Base-by-base conservation (phyloP, 306 rosid species). In the Chamaecrista fasciculata region DNA sequence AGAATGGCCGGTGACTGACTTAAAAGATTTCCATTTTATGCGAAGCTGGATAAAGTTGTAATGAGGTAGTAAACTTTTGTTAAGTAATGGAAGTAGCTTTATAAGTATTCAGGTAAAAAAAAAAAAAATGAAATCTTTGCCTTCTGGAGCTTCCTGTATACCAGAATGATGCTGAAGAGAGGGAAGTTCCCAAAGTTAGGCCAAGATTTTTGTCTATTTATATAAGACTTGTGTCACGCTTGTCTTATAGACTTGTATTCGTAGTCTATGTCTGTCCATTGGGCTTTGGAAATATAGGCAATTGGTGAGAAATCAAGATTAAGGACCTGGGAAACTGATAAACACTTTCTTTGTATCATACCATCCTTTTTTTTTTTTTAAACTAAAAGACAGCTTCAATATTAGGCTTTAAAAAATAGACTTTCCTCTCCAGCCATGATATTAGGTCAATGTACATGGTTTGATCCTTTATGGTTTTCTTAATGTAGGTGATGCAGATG, bases 401-500 rank as follows among this genome's bases (percentile, higher is more conserved):
- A 21, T 58, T 74, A 46, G 39, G 46, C 70, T 69, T 62, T 43
- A 4, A 15, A 40, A 63, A 81, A 31, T 11, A 20, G 29, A 26
- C n/a, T 34, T 23, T 20, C 61, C 16, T 50, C n/a, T 48, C 20
- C 11, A n/a, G 44, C 59, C 19, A 20, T 31, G 46, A 15, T 50
- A 2, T 5, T 12, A 34, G 52, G 49, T 46, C 1, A 0, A 69
- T 40, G 72, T 66, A 49, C 39, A 26, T 65, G 65, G 60, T 78
- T 62, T 61, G 21, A 28, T 47, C 57, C 34, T 19, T 50, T 57
- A 29, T 14, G 24, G 12, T 59, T 60, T 75, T 43, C 59, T 63
- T 77, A 62, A 25, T 81, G 37, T 64, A 94, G 97, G 98, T 52
- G 82, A 88, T 82, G 95, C 95, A 15, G 91, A 88, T 78, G 83